Base-by-base conservation (phyloP, 257 asterid species). In the Euphrasia confusa region DNA sequence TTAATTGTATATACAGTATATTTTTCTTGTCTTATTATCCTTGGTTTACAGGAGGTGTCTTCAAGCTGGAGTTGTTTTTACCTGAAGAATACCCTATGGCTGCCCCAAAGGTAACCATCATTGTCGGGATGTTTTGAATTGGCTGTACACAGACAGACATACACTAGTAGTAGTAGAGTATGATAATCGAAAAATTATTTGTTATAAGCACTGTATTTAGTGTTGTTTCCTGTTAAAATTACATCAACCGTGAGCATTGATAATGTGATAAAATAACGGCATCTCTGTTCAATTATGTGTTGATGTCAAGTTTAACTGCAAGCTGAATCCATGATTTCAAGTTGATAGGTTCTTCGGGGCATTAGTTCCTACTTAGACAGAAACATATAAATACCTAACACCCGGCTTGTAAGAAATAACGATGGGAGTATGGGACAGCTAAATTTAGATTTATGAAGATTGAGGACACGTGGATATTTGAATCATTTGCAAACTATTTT, bases 1-100 rank as follows among this genome's bases (percentile, higher is more conserved):
- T 42, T 66, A 21, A 21, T 21, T 21, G 24, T 21, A 21, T 55
- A 45, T 27, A 58, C 64, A 66, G 50, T 57, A 4, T 27, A 57
- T 30, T 26, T 5, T 60, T 28, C 69, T 72, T 53, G 57, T 55
- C 58, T 56, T 59, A 39, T 52, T 68, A 28, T 40, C 24, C 60
- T 37, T 73, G 30, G 30, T 61, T 40, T 72, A 54, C 68, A 93
- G 99, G 99, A 42, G 99, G 99, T 56, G 99, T 93, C 58, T 93
- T 93, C 70, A 93, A 93, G 94, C 82, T 93, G 76, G 96, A 93
- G 83, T 78, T 93, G 52, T 93, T 89, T 81, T 75, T 93, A 72
- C 96, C 99, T 4, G 97, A 89, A 79, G 97, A 93, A 67, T 93
- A 93, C 70, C 99, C 99, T 14, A 93, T 93, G 99, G 99, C 99